phyloP scores from a whole-genome alignment of 306 rosid species.

The Trichosanthes truncata region DNA sequence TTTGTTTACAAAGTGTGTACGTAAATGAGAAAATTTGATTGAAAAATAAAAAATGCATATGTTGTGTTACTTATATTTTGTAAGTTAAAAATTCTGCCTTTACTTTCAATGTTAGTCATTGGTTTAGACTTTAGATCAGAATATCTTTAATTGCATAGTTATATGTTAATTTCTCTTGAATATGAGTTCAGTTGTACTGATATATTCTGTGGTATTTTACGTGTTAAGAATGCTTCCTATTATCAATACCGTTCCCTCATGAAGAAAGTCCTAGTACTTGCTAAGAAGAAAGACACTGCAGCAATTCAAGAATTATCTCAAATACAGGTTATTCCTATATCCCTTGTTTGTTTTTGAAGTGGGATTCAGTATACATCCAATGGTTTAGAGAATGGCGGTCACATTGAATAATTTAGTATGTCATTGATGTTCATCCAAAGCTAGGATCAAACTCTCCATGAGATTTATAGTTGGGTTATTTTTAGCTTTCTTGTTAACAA shows the following conservation, averaged over 20 bases:
- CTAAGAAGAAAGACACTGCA: conserved; percentile 8
- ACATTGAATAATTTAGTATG: too few relatives aligned
- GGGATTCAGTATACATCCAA: neutral
- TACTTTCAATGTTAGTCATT: neutral
- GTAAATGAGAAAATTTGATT: neutral
- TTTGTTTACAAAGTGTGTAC: neutral
- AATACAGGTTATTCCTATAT: neutral
- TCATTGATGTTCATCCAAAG: neutral
- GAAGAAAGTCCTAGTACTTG: conserved; percentile 1
- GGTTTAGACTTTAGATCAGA: neutral
- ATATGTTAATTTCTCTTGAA: neutral
- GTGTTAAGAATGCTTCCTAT: conserved; percentile 5
- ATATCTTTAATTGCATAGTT: neutral
- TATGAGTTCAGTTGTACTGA: neutral
- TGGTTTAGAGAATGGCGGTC: too few relatives aligned
- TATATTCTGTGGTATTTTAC: neutral
- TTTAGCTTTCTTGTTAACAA: neutral
- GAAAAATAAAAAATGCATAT: neutral
- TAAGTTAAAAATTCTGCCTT: neutral
- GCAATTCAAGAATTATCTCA: conserved; percentile 6
- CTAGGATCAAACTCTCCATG: neutral
- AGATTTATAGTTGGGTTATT: neutral
- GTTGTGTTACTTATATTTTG: neutral
- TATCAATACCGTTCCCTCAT: conserved; percentile 5
- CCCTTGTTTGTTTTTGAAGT: neutral